Evolutionary conservation across 331 rosid genomes (phyloP).

Genomic region (Prunus yedoensis): DNA sequence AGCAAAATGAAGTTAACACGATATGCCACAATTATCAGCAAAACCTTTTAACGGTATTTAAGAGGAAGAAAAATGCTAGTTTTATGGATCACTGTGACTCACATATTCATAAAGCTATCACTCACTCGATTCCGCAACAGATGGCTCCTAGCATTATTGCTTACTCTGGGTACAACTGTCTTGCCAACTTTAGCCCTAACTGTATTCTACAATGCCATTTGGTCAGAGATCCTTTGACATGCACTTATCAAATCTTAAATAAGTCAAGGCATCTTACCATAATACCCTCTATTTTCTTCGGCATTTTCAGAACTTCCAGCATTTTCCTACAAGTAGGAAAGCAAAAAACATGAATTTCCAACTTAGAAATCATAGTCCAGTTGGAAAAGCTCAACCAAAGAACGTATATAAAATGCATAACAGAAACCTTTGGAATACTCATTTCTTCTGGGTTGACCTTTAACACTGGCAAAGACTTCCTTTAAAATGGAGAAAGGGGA

Average conservation of each 20-base stretch:
- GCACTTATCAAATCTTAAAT: conserved; percentile 6
- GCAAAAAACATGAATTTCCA: too few relatives aligned
- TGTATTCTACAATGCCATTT: conserved; percentile 29
- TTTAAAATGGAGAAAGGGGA: too few relatives aligned
- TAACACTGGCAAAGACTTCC: too few relatives aligned
- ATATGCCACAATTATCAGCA: conserved; percentile 8
- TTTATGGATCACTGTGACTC: conserved; percentile 37
- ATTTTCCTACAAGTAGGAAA: too few relatives aligned
- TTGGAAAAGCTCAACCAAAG: too few relatives aligned
- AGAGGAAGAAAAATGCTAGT: neutral
- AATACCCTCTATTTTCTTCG: too few relatives aligned
- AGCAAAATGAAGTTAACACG: neutral
- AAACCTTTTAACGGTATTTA: neutral
- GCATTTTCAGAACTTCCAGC: too few relatives aligned
- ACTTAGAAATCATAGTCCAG: too few relatives aligned
- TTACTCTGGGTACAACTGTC: conserved; percentile 41
- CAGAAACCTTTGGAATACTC: too few relatives aligned
- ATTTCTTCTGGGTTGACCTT: too few relatives aligned
- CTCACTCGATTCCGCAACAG: conserved; percentile 56
- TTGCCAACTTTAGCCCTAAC: conserved; percentile 43
- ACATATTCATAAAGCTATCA: conserved; percentile 66
- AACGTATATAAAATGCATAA: too few relatives aligned
- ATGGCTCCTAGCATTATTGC: conserved; percentile 44
- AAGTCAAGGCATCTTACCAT: too few relatives aligned
- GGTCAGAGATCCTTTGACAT: conserved; percentile 8